Evolutionary conservation across 768 basidiomycete species (phyloP), one percentile per base, ranked within the genome.

Genomic region (Porphyrellus cyaneotinctus): DNA sequence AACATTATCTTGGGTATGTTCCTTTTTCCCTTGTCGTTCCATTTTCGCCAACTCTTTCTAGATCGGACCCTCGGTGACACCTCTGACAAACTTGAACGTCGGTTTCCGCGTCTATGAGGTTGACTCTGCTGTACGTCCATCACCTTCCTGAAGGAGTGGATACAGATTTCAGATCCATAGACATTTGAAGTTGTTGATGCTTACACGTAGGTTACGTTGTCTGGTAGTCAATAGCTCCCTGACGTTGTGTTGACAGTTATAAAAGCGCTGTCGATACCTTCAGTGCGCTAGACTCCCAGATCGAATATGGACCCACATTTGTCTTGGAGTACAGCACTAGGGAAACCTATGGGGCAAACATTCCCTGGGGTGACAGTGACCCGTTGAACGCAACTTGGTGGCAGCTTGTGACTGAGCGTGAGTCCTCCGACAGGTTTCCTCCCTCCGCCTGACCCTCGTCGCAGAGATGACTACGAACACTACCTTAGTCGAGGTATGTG

Each of bases 301-400:
- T 64, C 18, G 54, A 73, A 47, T 64, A 73, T 50, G 88, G 87
- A 7, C 88, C 88, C 8, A 78, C 79, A 4, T 91, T 75, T 51
- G 61, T 64, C 23, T 68, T 70, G 32, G 88, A 90, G 67, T 91
- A 90, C 63, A 84, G 73, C 60, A 84, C 87, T 23, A 82, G 88
- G 38, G 74, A 80, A 49, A 73, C 83, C 0, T 91, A 88, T 53
- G 88, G 86, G 30, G 63, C 61, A 33, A 79, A 69, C 48, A 67
- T 75, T 1, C 73, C 77, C 31, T 90, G 88, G 88, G 72, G 75
- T 24, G 64, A 70, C 3, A 72, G 75, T 49, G 87, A 87, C 62
- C 88, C 88, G 0, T 68, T 91, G 56, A 90, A 90, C 54, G 85
- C 85, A 8, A 89, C 88, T 11, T 90, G 85, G 83, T 90, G 88